Percentiles rank a stretch among this genome's conserved stretches.
These are phyloP conservation scores for Leccinum variicolor DNA, from an alignment of 768 basidiomycete genomes.

Conservation along the genomic window DNA sequence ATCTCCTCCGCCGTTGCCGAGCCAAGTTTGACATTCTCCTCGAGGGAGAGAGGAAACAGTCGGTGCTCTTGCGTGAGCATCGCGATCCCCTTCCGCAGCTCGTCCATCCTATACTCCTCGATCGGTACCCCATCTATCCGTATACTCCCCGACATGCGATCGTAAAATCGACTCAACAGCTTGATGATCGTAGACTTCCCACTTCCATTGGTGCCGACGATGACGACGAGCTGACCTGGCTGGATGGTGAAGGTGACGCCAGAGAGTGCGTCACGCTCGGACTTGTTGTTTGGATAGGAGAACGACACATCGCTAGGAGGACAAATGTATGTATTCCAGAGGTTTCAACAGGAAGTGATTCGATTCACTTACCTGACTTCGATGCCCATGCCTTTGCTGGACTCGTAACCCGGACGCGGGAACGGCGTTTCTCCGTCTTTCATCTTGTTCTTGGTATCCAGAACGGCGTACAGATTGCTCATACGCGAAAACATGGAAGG, in stretches of 20 bases:
- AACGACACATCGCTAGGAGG: conserved; percentile 49
- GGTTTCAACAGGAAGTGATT: no score
- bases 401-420: conserved; percentile 18
- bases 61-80: conserved; percentile 41
- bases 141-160: conserved; percentile 35
- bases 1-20: conserved; percentile 10
- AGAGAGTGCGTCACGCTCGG: conserved; percentile 21
- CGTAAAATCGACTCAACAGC: conserved; percentile 36
- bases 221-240: conserved; percentile 32
- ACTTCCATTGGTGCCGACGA: conserved; percentile 35
- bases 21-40: conserved; percentile 42
- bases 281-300: conserved; percentile 43
- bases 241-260: conserved; percentile 28
- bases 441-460: conserved; percentile 22
- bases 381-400: conserved; percentile 12
- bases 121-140: conserved; percentile 37
- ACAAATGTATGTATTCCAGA: no score
- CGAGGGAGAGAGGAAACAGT: conserved; percentile 36
- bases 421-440: conserved; percentile 25
- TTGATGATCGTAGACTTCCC: conserved; percentile 39
- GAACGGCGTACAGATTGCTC: conserved; percentile 20
- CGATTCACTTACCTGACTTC: conserved; percentile 15
- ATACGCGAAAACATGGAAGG: conserved; percentile 19
- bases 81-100: conserved; percentile 38
- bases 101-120: conserved; percentile 26